These are phyloP conservation scores for Gracilaria caudata DNA, from an alignment of 23 red algal species.

Conservation along the genomic window DNA sequence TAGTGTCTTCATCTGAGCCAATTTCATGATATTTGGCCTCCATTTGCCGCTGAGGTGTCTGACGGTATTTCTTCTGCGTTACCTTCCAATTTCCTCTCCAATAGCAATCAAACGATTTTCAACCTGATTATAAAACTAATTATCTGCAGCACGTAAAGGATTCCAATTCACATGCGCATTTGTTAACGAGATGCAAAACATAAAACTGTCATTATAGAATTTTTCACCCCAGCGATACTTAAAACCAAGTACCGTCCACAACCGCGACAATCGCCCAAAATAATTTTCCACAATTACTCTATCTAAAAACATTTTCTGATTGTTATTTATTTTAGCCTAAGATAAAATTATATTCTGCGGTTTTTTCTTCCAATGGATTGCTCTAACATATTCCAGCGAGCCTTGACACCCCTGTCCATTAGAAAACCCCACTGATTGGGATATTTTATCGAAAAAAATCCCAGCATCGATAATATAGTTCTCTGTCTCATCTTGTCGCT, in stretches of 20 bases:
- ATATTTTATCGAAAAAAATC: no score
- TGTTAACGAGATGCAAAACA: not conserved
- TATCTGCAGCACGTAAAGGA: not conserved
- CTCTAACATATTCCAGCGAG: not conserved
- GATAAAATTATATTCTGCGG: no score
- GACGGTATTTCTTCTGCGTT: not conserved
- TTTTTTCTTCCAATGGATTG: not conserved
- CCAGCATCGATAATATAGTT: no score
- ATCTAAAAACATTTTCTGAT: no score
- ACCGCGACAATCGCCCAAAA: not conserved
- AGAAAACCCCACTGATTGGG: not conserved
- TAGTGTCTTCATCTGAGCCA: no score
- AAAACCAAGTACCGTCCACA: not conserved
- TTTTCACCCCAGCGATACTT: constrained; percentile 15
- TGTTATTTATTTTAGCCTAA: no score
- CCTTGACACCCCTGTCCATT: not conserved
- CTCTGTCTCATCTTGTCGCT: not conserved
- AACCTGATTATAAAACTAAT: not conserved
- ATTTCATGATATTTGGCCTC: no score
- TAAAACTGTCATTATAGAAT: not conserved
- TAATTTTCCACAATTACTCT: no score
- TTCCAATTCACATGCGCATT: not conserved
- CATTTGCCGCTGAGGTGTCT: not conserved
- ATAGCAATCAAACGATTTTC: not conserved
- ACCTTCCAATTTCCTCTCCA: not conserved